Evolutionary conservation across 1,139 yeast species (phyloP).

Genomic region (Pneumocystis murina): DNA sequence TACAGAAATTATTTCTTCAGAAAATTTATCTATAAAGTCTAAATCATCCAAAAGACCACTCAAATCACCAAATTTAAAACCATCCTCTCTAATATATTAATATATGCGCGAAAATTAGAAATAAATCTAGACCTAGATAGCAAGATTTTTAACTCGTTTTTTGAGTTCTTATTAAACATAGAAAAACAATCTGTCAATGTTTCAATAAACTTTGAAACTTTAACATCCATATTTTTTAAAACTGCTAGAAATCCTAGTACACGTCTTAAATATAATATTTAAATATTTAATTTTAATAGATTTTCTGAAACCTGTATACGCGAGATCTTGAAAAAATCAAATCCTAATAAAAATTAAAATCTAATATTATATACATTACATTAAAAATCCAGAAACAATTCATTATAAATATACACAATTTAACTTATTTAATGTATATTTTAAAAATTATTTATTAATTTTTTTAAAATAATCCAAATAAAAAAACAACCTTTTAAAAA

Average conservation of each 20-base stretch:
- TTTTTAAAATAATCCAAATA: not conserved
- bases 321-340: too few species aligned
- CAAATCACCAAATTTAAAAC: not conserved
- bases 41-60: not conserved
- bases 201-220: not conserved
- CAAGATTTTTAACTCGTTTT: not conserved
- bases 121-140: not conserved
- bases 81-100: not conserved
- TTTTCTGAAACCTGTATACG: not conserved
- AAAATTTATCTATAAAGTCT: not conserved
- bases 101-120: not conserved
- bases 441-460: not conserved
- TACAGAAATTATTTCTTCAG: not conserved
- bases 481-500: too few species aligned
- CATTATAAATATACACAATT: too few species aligned
- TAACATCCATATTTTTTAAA: not conserved
- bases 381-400: too few species aligned
- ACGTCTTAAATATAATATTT: not conserved
- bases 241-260: not conserved
- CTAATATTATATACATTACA: not conserved
- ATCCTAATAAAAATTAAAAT: not conserved
- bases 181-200: not conserved
- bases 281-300: not conserved
- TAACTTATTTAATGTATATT: not conserved
- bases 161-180: not conserved